phyloP scores from a whole-genome alignment of 257 asterid genomes.

The Voacanga thouarsii region DNA sequence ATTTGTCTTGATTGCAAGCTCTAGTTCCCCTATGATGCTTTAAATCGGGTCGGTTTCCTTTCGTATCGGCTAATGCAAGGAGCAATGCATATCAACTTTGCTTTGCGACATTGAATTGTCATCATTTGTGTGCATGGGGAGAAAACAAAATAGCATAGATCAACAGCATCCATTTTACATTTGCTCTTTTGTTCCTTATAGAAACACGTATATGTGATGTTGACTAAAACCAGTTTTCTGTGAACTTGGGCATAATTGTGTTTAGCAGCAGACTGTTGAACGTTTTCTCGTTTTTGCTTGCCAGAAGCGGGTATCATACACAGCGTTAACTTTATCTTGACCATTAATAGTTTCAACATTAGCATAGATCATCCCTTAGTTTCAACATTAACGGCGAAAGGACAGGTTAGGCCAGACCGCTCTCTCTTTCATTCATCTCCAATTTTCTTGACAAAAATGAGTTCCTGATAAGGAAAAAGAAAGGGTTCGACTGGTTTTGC shows the following conservation, averaged over 20 bases:
- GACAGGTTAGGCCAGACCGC: not conserved
- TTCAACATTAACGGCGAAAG: constrained; percentile 24
- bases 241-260: not conserved
- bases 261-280: not conserved
- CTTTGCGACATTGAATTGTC: not conserved
- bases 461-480: not conserved
- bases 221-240: not conserved
- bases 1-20: constrained; percentile 7
- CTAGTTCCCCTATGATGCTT: not conserved
- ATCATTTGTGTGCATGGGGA: not conserved
- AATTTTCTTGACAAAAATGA: not conserved
- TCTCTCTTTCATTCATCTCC: not conserved
- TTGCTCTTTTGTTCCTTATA: not conserved
- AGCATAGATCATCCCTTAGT: constrained; percentile 5
- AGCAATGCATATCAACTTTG: not conserved
- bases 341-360: constrained; percentile 21
- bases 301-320: not conserved
- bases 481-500: not conserved
- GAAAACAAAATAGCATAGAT: not conserved
- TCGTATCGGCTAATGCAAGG: constrained; percentile 9
- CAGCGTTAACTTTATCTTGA: constrained; percentile 6
- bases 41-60: not conserved
- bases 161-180: not conserved
- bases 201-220: not conserved
- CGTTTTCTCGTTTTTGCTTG: not conserved